Percentiles rank a stretch among this genome's conserved stretches.
Conservation (phyloP, 208 protist species). For the Borovskyia barvae region DNA sequence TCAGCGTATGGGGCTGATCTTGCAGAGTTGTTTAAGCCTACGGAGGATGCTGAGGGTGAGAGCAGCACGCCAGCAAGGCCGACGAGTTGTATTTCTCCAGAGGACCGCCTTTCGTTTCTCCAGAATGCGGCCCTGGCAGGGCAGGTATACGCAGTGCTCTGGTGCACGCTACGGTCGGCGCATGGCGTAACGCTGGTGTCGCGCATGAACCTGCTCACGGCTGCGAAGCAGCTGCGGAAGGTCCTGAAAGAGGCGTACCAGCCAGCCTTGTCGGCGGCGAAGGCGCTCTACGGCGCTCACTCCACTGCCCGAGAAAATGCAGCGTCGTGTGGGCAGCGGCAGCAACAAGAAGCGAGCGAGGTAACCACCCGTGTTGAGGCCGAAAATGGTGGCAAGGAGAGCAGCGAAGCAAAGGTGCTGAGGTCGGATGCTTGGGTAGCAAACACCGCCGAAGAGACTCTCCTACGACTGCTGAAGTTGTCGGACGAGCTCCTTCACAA, state of each 20-base stretch:
- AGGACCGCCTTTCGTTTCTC: conserved; percentile 37
- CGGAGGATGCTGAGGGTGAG: conserved; percentile 1
- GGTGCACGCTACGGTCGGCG: conserved; percentile 49
- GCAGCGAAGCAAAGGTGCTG: neutral
- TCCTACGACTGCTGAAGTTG: conserved; percentile 40
- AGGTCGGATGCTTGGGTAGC: conserved; percentile 29
- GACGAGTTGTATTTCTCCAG: conserved; percentile 2
- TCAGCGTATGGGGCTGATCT: conserved; percentile 18
- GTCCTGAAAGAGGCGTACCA: conserved; percentile 30
- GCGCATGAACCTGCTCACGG: conserved; percentile 41
- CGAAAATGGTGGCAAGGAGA: neutral
- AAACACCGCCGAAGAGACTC: conserved; percentile 53
- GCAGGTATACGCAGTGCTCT: conserved; percentile 69
- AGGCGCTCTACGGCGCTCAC: conserved; percentile 10
- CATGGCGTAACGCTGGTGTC: conserved; percentile 35
- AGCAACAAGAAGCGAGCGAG: no score
- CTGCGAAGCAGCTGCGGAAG: conserved; percentile 37
- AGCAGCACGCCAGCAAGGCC: neutral
- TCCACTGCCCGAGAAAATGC: neutral
- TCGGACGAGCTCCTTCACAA: conserved; percentile 41
- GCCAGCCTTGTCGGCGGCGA: conserved; percentile 21
- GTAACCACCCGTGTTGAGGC: neutral
- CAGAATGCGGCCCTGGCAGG: conserved; percentile 59
- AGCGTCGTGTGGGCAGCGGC: no score
- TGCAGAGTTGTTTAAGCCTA: conserved; percentile 34